A percentile compares a stretch with the other conserved stretches of the same genome.
phyloP scores from a whole-genome alignment of 2,329 filamentous ascomycete species.

The Beauveria scarabaeidicola region DNA sequence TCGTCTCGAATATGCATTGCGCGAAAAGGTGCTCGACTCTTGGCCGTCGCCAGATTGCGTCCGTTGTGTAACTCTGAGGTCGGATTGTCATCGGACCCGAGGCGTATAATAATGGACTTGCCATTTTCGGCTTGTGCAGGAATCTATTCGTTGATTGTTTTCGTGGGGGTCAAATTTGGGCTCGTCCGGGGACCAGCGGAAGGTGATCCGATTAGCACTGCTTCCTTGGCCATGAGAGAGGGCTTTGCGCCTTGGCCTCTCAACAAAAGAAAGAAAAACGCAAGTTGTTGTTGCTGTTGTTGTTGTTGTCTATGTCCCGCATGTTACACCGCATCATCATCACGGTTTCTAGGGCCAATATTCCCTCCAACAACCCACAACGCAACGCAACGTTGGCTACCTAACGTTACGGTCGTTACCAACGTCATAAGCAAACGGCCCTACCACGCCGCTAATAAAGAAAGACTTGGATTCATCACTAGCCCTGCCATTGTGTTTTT shows the following conservation, averaged over 20 bases:
- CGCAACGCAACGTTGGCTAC: neutral
- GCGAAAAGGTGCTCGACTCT: constrained; percentile 25
- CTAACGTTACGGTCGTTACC: too few species aligned
- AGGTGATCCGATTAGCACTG: constrained; percentile 9
- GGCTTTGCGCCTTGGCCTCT: neutral
- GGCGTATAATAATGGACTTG: too few species aligned
- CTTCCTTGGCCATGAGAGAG: neutral
- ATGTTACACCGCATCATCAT: constrained; percentile 1
- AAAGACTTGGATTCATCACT: neutral
- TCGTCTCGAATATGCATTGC: constrained; percentile 28
- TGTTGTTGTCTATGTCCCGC: neutral
- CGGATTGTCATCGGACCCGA: too few species aligned
- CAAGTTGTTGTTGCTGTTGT: neutral
- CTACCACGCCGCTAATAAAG: neutral
- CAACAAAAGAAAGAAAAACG: neutral
- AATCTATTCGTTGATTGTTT: neutral
- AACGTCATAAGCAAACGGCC: neutral
- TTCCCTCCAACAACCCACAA: neutral
- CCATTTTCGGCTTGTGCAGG: neutral
- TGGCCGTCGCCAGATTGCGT: constrained; percentile 22
- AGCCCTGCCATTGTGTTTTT: neutral
- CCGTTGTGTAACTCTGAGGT: constrained; percentile 15
- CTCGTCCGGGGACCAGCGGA: constrained; percentile 1
- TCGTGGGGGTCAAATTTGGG: constrained; percentile 11
- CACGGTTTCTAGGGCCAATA: neutral